Base-by-base conservation (phyloP, 805 yeast species). In the Hanseniaspora thailandica region DNA sequence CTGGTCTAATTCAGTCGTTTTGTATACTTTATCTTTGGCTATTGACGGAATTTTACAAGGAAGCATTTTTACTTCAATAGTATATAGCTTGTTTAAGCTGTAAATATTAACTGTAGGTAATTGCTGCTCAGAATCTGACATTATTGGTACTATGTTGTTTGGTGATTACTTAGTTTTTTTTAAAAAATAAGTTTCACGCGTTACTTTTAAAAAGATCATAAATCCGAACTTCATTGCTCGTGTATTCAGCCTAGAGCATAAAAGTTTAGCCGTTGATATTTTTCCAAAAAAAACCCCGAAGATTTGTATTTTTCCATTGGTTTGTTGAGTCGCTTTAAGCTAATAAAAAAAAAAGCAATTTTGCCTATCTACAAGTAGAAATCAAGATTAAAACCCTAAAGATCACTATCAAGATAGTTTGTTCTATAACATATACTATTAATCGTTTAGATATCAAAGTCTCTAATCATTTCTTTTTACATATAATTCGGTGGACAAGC, bases 41-140 rank as follows among this genome's bases (percentile, higher is more conserved):
- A 66, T 58, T 45, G 48, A 59, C 1, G 60, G 57, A 10, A 64
- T 59, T 19, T 60, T 57, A 17, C 65, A 64, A 2, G 68, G 68
- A 0, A 65, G 52, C 13, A 62, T 56, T 45, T 61, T 64, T 8
- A 58, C 57, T 8, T 43, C 51, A 55, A 38, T 39, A 25, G 12
- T 39, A 43, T 8, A 22, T 26, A 3, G 10, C 17, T 23, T 23
- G 3, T 28, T 34, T 5, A 43, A 23, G 12, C 43, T 41, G 2
- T 54, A 23, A 5, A 17, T 22, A 12, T 30, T 40, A 20, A 52
- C 36, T 15, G 52, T 54, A 2, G 46, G 19, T 47, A 50, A 23
- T 23, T 45, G 25, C 19, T 30, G 15, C 30, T 45, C 44, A 20
- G 35, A 20, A 15, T 35, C 22, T 19, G 45, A n/a, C 31, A 23